Percentiles rank a stretch among this genome's conserved stretches.
These are phyloP conservation scores for Capillidium rhysosporum DNA, from an alignment of 371 early-diverging fungal genomes.

Conservation along the genomic window DNA sequence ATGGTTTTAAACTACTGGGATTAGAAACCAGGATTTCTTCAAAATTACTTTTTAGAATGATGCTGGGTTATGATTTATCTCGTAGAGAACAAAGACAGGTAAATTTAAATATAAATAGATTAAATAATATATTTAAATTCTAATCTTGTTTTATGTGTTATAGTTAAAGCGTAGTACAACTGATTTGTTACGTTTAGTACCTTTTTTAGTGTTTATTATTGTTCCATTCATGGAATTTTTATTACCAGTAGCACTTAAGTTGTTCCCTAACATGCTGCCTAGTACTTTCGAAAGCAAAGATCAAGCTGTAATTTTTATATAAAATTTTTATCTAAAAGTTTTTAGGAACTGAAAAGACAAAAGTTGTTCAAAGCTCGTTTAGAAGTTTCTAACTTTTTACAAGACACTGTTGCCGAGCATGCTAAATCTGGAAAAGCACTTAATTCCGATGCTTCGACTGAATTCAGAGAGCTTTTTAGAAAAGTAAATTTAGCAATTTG, in stretches of 20 bases:
- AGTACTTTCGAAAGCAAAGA: constrained; percentile 85
- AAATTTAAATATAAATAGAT: constrained; percentile 7
- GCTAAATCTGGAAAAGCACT: constrained; percentile 33
- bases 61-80: constrained; percentile 56
- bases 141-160: background rate
- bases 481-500: constrained; percentile 23
- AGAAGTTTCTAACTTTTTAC: constrained; percentile 87
- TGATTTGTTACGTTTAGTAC: constrained; percentile 76
- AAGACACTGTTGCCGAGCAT: constrained; percentile 84
- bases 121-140: too few species aligned
- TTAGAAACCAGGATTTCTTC: constrained; percentile 75
- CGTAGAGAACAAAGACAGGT: constrained; percentile 82
- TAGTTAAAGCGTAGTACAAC: constrained; percentile 66
- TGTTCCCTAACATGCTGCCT: constrained; percentile 95
- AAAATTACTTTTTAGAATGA: constrained; percentile 49
- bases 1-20: constrained; percentile 81
- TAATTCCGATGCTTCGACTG: constrained; percentile 36
- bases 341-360: constrained; percentile 73
- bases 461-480: constrained; percentile 59
- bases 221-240: constrained; percentile 91
- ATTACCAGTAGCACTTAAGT: constrained; percentile 72
- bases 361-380: constrained; percentile 71
- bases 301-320: constrained; percentile 26
- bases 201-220: constrained; percentile 77
- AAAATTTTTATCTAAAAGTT: background rate